Evolutionary conservation across 148 eudicot species (phyloP).

Genomic region (Euryodendron excelsum): DNA sequence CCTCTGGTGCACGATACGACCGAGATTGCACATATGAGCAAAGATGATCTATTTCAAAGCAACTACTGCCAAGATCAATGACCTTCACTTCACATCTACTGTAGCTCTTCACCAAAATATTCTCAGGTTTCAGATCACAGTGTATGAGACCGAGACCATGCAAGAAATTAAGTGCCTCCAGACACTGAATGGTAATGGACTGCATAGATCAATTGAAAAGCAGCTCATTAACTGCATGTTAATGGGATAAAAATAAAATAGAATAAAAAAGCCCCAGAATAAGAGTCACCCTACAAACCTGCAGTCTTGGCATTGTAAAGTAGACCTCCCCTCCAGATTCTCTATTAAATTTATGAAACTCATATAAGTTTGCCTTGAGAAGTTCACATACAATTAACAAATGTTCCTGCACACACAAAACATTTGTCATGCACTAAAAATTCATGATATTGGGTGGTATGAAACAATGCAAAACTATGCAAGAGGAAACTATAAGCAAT

Average conservation of each 20-base stretch:
- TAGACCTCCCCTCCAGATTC: constrained; percentile 99
- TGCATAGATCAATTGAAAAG: constrained; percentile 38
- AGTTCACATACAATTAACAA: constrained; percentile 97
- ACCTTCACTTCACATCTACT: constrained; percentile 99
- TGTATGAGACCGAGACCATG: constrained; percentile 97
- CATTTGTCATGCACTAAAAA: constrained; percentile 8
- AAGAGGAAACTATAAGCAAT: constrained; percentile 7
- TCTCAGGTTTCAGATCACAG: constrained; percentile 99
- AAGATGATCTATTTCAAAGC: constrained; percentile 97
- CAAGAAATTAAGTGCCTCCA: constrained; percentile 88
- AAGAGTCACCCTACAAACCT: constrained; percentile 47
- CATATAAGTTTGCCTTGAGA: constrained; percentile 95
- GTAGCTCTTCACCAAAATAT: constrained; percentile 95
- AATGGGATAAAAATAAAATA: constrained; percentile 8
- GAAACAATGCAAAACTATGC: neutral
- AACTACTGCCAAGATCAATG: constrained; percentile 97
- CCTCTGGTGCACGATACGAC: constrained; percentile 97
- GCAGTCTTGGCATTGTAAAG: constrained; percentile 99
- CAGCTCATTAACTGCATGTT: constrained; percentile 2
- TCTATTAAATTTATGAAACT: constrained; percentile 96
- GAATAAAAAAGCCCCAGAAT: neutral
- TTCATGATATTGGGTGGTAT: neutral
- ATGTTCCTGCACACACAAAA: constrained; percentile 72
- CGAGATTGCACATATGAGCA: constrained; percentile 97
- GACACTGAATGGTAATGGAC: constrained; percentile 93